These are phyloP conservation scores for Macrolepiota fuliginosa DNA, from an alignment of 768 basidiomycete species.

Conservation along the genomic window DNA sequence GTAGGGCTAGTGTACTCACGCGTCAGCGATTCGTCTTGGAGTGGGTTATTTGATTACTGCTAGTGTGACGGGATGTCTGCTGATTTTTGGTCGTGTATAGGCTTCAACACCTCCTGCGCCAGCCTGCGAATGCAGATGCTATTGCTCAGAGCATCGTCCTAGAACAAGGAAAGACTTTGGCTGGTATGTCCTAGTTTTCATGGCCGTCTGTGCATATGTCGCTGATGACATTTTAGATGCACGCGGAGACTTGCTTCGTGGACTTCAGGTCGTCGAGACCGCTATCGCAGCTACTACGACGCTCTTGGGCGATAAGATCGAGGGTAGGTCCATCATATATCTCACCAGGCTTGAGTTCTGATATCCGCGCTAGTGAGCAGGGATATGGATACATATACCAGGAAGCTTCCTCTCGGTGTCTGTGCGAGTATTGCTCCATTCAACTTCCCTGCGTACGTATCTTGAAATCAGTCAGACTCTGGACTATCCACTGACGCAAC, in stretches of 20 bases:
- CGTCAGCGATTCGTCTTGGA: constrained; percentile 89
- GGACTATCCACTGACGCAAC: neutral
- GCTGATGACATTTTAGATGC: constrained; percentile 56
- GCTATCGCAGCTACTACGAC: constrained; percentile 82
- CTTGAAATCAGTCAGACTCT: constrained; percentile 1
- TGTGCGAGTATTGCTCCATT: constrained; percentile 86
- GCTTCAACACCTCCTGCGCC: constrained; percentile 81
- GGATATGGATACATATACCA: constrained; percentile 94
- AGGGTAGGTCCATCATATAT: constrained; percentile 56
- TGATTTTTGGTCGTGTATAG: constrained; percentile 34
- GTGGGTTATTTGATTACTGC: constrained; percentile 41
- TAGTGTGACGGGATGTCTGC: neutral
- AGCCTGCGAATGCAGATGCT: constrained; percentile 66
- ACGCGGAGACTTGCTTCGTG: constrained; percentile 91
- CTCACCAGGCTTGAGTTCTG: constrained; percentile 7
- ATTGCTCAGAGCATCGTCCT: constrained; percentile 88
- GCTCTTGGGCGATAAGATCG: constrained; percentile 85
- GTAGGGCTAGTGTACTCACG: constrained; percentile 75
- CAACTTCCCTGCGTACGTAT: constrained; percentile 81
- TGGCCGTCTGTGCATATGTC: neutral
- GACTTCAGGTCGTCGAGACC: constrained; percentile 84
- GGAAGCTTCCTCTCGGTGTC: constrained; percentile 87
- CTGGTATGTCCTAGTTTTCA: constrained; percentile 44
- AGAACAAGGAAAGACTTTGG: constrained; percentile 94
- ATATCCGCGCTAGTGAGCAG: constrained; percentile 60